A percentile compares a stretch with the other conserved stretches of the same genome.
Evolutionary conservation across 2,329 filamentous ascomycete species (phyloP).

Genomic region (Colletotrichum karsti): DNA sequence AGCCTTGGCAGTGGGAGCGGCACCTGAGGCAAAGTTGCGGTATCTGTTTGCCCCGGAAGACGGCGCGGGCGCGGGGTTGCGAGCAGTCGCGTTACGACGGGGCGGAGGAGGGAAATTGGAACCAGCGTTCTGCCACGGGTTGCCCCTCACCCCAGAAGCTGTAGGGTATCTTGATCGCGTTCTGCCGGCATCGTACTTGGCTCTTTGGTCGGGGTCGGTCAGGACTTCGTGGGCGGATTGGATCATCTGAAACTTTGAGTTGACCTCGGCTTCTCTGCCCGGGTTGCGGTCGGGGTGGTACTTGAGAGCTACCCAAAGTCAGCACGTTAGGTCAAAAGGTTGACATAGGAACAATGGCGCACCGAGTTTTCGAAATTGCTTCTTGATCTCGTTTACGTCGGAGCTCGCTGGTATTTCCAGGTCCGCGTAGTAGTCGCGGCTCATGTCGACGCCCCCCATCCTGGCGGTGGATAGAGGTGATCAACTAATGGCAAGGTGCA

Average conservation of each 20-base stretch:
- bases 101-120: conserved; percentile 61
- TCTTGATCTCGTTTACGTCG: conserved; percentile 80
- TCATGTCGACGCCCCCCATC: conserved; percentile 75
- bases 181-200: conserved; percentile 62
- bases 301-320: conserved; percentile 69
- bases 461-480: conserved; percentile 36
- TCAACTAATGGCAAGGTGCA: background rate
- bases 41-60: conserved; percentile 55
- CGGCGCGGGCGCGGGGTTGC: conserved; percentile 30
- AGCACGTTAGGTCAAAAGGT: conserved; percentile 29
- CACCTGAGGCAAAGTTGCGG: conserved; percentile 50
- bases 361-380: conserved; percentile 87
- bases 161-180: conserved; percentile 48
- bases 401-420: conserved; percentile 76
- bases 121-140: conserved; percentile 62
- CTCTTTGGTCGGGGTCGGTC: conserved; percentile 57
- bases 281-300: conserved; percentile 92
- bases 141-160: conserved; percentile 65
- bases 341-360: background rate
- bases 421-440: conserved; percentile 86
- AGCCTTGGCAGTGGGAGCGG: conserved; percentile 53
- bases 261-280: conserved; percentile 81
- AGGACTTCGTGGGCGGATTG: conserved; percentile 85
- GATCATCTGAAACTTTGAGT: conserved; percentile 85
- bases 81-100: conserved; percentile 44